phyloP scores from a whole-genome alignment of 78 protist genomes.

The Chrysochromulina parva region DNA sequence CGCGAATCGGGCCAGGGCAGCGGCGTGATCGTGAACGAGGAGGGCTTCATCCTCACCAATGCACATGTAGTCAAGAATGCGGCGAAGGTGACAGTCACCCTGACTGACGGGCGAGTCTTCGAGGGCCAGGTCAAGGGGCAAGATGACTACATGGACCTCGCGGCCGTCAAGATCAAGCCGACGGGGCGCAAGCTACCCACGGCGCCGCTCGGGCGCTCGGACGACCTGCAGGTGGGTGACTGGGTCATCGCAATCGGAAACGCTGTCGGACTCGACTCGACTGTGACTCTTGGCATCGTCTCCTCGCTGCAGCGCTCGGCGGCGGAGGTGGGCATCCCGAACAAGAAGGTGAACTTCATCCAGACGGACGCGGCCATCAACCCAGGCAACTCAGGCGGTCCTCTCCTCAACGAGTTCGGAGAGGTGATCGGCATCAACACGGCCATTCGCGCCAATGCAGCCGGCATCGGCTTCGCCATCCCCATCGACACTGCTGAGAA shows the following conservation, averaged over 20 bases:
- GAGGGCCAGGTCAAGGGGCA: not conserved
- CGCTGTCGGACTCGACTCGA: constrained; percentile 15
- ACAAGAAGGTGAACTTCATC: constrained; percentile 25
- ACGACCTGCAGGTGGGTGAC: constrained; percentile 15
- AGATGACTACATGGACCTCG: constrained; percentile 10
- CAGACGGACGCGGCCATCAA: constrained; percentile 28
- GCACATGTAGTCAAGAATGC: constrained; percentile 17
- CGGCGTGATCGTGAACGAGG: not conserved
- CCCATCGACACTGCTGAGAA: constrained; percentile 4
- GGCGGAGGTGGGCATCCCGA: constrained; percentile 20
- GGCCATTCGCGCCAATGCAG: constrained; percentile 29
- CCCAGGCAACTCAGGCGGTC: constrained; percentile 21
- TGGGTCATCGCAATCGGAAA: constrained; percentile 25
- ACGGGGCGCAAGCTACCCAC: not conserved
- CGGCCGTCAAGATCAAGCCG: constrained; percentile 3
- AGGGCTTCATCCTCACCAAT: not conserved
- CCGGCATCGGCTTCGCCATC: constrained; percentile 28
- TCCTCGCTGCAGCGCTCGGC: not conserved
- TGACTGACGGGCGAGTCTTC: not conserved
- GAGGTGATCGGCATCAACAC: constrained; percentile 28
- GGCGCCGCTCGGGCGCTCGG: constrained; percentile 9
- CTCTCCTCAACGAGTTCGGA: not conserved
- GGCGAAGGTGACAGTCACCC: constrained; percentile 24
- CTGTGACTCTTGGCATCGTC: constrained; percentile 21
- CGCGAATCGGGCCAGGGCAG: not conserved